phyloP scores from a whole-genome alignment of 148 eudicot genomes.

The Rhododendron simsii region DNA sequence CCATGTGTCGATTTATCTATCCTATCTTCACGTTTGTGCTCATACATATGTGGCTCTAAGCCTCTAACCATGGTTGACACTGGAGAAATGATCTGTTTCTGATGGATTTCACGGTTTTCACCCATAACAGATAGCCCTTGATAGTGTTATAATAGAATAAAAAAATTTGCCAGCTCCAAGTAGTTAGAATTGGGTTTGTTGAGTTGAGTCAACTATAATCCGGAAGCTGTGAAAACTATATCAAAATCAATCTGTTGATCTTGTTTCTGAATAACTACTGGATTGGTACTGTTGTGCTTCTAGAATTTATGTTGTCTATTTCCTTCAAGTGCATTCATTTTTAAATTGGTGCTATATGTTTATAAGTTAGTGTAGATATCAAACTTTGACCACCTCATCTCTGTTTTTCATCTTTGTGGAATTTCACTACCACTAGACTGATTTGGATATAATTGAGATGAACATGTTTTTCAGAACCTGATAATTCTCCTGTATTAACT shows the following conservation, averaged over 20 bases:
- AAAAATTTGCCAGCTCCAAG: background rate
- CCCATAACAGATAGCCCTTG: background rate
- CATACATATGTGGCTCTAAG: background rate
- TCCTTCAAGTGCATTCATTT: background rate
- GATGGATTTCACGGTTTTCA: background rate
- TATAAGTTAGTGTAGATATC: background rate
- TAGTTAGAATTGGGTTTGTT: background rate
- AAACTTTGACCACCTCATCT: background rate
- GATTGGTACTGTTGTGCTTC: background rate
- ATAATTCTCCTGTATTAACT: conserved; percentile 22
- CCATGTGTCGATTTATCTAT: background rate
- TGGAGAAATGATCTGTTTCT: background rate
- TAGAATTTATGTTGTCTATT: background rate
- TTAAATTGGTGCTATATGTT: background rate
- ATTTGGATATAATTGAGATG: background rate
- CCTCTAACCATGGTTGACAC: background rate
- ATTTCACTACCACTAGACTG: background rate
- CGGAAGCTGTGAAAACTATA: background rate
- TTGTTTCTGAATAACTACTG: background rate
- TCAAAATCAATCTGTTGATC: background rate
- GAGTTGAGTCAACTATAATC: background rate
- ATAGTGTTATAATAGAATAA: too few relatives aligned
- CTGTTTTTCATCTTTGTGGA: background rate
- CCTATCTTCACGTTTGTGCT: background rate
- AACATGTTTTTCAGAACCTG: conserved; percentile 21